A percentile compares a stretch with the other conserved stretches of the same genome.
Evolutionary conservation across 2,329 filamentous ascomycete species (phyloP).

Genomic region (Pseudocercospora eumusae): DNA sequence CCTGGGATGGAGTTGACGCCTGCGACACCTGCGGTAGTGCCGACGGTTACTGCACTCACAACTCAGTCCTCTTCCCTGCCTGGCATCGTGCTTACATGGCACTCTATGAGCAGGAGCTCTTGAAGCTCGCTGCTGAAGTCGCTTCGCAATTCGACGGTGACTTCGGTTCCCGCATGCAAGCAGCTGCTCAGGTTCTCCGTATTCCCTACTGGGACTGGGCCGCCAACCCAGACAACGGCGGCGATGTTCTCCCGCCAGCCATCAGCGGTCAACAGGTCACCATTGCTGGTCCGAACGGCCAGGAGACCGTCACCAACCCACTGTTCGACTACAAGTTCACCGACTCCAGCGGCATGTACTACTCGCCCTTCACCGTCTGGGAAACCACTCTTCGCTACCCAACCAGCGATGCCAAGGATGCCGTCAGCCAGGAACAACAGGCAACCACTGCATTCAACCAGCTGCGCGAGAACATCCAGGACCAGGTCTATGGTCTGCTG

Average conservation of each 20-base stretch:
- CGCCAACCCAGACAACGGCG: conserved; percentile 25
- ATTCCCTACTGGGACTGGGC: conserved; percentile 38
- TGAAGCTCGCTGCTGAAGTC: conserved; percentile 34
- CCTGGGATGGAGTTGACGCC: conserved; percentile 36
- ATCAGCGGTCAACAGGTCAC: conserved; percentile 31
- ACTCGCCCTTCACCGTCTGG: conserved; percentile 37
- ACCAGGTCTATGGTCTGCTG: conserved; percentile 40
- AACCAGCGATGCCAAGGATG: conserved; percentile 29
- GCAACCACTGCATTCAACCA: conserved; percentile 32
- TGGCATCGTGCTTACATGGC: conserved; percentile 41
- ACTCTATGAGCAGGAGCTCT: conserved; percentile 40
- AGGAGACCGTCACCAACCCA: conserved; percentile 35
- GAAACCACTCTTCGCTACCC: conserved; percentile 37
- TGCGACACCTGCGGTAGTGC: conserved; percentile 33
- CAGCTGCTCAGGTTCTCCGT: conserved; percentile 32
- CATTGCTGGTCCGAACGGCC: conserved; percentile 33
- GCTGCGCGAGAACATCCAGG: conserved; percentile 34
- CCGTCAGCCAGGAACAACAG: conserved; percentile 25
- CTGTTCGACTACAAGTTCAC: conserved; percentile 31
- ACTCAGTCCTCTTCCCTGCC: conserved; percentile 39
- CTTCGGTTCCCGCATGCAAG: conserved; percentile 30
- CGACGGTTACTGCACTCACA: conserved; percentile 42
- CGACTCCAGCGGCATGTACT: conserved; percentile 29
- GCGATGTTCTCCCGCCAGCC: conserved; percentile 30
- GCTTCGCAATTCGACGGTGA: conserved; percentile 31